phyloP scores from a whole-genome alignment of 257 asterid species.

The Przewalskia tangutica region DNA sequence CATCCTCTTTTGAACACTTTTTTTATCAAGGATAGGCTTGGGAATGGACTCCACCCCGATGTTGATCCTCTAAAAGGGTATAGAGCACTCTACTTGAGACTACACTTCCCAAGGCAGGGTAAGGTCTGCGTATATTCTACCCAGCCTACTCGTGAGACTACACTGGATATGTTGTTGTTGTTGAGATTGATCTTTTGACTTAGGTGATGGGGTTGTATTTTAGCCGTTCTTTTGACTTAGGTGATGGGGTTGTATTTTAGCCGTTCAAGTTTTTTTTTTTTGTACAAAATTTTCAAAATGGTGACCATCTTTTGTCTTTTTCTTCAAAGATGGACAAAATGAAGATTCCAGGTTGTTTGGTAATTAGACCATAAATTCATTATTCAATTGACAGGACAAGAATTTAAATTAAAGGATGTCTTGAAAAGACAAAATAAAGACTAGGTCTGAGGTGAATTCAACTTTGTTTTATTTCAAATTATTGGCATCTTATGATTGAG shows the following conservation, averaged over 20 bases:
- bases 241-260: no score
- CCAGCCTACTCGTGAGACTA: fast-evolving
- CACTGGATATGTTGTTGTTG: background rate
- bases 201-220: no score
- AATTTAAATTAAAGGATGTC: background rate
- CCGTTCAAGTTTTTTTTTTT: background rate
- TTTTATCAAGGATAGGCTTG: no score
- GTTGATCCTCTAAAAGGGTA: no score
- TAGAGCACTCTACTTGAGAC: no score
- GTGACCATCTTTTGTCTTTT: constrained; percentile 47
- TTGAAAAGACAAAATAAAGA: background rate
- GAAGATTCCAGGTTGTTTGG: constrained; percentile 35
- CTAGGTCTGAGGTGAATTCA: background rate
- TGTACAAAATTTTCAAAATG: constrained; percentile 34
- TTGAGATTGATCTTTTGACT: no score
- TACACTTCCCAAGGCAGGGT: no score
- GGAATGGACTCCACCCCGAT: no score
- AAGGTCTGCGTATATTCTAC: no score
- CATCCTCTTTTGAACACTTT: no score
- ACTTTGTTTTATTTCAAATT: background rate
- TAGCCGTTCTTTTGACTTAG: no score
- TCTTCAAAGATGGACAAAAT: constrained; percentile 42
- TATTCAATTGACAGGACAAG: background rate
- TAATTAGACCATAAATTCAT: background rate
- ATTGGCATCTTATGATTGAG: background rate